Conservation (phyloP, 805 yeast genomes). For the Sungouiella blattae region DNA sequence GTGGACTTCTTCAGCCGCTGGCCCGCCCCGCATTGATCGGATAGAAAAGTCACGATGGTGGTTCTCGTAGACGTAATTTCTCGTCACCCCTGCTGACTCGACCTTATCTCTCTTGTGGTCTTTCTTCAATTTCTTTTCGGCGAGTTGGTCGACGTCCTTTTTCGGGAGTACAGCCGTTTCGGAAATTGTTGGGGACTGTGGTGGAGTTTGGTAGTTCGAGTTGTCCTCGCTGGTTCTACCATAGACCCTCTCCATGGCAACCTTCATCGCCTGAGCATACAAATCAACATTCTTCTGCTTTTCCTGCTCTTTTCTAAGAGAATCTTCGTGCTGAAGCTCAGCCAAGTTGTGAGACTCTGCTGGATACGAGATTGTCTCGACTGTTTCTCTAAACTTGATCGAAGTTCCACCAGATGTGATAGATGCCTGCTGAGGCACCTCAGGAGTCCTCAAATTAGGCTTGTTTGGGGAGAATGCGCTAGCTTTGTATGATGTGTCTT, state of each 20-base stretch:
- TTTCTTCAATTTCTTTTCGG: constrained; percentile 11
- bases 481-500: too few relatives aligned
- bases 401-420: constrained; percentile 27
- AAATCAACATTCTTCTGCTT: constrained; percentile 45
- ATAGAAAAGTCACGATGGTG: constrained; percentile 15
- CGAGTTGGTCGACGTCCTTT: constrained; percentile 1
- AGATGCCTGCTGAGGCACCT: background rate
- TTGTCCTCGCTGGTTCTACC: constrained; percentile 27
- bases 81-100: constrained; percentile 13
- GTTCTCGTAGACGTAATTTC: constrained; percentile 14
- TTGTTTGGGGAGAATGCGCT: background rate
- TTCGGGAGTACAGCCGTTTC: constrained; percentile 1
- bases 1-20: constrained; percentile 1
- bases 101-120: constrained; percentile 9
- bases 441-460: background rate
- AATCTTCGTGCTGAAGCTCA: constrained; percentile 7
- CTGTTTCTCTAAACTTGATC: constrained; percentile 35
- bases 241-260: constrained; percentile 55
- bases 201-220: constrained; percentile 1
- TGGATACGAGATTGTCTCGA: constrained; percentile 32
- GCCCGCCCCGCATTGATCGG: constrained; percentile 10
- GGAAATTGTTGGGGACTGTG: constrained; percentile 1
- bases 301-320: constrained; percentile 9
- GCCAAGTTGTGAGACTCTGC: constrained; percentile 2
- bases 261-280: constrained; percentile 52